Conservation (phyloP, 1,284 basidiomycete genomes). For the Malassezia brasiliensis region DNA sequence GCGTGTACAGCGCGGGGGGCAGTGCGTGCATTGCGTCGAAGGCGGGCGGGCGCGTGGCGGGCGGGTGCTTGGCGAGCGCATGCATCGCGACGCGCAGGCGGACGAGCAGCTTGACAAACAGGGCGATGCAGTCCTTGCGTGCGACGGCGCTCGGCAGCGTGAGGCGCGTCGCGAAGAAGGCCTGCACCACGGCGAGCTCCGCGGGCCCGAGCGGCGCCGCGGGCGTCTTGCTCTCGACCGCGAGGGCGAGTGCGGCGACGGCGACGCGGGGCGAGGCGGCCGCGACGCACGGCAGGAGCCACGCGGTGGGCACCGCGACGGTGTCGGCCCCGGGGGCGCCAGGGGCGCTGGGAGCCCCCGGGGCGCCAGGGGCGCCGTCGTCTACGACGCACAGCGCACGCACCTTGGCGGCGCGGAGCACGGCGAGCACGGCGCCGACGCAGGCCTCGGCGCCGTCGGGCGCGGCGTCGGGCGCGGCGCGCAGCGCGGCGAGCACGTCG, state of each 20-base stretch:
- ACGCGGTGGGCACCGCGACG: slow-evolving; percentile 16
- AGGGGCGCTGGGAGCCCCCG: slow-evolving; percentile 1
- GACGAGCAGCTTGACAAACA: slow-evolving; percentile 34
- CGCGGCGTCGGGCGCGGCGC: not conserved
- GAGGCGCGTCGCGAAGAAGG: slow-evolving; percentile 27
- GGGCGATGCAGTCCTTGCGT: slow-evolving; percentile 29
- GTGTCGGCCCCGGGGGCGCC: too few relatives aligned
- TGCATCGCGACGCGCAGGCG: slow-evolving; percentile 32
- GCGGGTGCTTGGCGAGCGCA: slow-evolving; percentile 18
- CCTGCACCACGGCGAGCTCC: slow-evolving; percentile 25
- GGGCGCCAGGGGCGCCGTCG: not conserved
- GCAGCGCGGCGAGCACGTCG: not conserved
- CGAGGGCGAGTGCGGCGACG: slow-evolving; percentile 27
- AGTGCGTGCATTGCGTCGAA: slow-evolving; percentile 21
- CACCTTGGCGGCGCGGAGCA: slow-evolving; percentile 12
- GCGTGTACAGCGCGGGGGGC: slow-evolving; percentile 20
- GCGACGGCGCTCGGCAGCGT: slow-evolving; percentile 30
- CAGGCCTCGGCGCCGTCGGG: not conserved
- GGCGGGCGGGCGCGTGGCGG: slow-evolving; percentile 11
- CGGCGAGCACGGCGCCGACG: slow-evolving; percentile 1
- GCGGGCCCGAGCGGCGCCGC: slow-evolving; percentile 19
- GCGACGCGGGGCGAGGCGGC: slow-evolving; percentile 25
- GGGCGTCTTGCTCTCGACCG: slow-evolving; percentile 32
- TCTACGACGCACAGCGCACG: slow-evolving; percentile 4
- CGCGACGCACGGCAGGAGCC: slow-evolving; percentile 27